Base-by-base conservation (phyloP, 108 stramenopile species). In the Asterionellopsis glacialis region DNA sequence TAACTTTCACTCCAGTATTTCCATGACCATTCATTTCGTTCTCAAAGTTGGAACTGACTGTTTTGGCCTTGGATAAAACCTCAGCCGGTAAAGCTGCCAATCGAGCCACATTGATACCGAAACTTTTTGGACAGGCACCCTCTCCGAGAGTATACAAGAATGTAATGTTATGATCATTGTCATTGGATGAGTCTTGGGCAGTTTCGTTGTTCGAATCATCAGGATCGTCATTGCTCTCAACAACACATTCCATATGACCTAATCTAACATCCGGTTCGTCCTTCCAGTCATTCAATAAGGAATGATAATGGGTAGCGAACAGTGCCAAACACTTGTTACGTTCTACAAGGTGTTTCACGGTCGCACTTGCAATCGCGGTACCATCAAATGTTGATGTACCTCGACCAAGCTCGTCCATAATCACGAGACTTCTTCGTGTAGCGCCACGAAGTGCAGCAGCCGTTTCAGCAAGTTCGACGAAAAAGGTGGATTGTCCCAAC, bases 221-320 rank as follows among this genome's bases (percentile, higher is more conserved):
- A 2, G 51, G 14, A 1, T 48, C 39, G 21, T 49, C 44, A 7
- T 45, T 81, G 42, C 80, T 73, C 45, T 96, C 94, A 10, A 98
- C 98, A 16, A 93, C 53, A 78, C 97, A 98, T 63, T 95, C 93
- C 99, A 99, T 99, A 78, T 99, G 99, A 33, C 96, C 97, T 21
- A 98, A 76, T 42, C 84, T 62, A 33, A 99, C 94, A 0, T 76
- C 65, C 16, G 78, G 67, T 51, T 90, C 73, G 42, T 74, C 44
- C 49, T 84, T 78, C 95, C 96, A 99, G 61, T 98, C 97, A 54
- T 96, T 95, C 11, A 98, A 75, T 26, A 99, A 73, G 19, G 90
- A 85, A 68, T 99, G 99, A 65, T 97, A 97, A 69, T 99, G 99
- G 18, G 99, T 99, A 15, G 99, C 99, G 63, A 99, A 99, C 65